Conservation (phyloP, 768 basidiomycete species). For the Lactarius indigo region DNA sequence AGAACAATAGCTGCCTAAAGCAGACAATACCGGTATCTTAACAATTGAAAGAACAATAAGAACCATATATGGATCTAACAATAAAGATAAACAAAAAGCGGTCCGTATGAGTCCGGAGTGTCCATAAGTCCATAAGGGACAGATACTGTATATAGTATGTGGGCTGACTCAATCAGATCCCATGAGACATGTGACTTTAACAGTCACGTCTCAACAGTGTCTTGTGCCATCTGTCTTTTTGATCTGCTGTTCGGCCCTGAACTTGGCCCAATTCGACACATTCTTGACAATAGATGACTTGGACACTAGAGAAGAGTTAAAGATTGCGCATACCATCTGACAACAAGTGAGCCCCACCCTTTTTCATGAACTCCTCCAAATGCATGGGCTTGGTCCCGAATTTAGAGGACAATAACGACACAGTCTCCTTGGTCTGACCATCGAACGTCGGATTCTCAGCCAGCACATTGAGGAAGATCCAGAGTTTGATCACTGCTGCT, state of each 20-base stretch:
- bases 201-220: no score
- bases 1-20: no score
- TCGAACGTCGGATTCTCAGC: conserved; percentile 99
- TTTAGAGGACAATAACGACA: conserved; percentile 82
- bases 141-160: no score
- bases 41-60: no score
- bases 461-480: conserved; percentile 93
- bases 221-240: conserved; percentile 97
- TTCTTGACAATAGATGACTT: conserved; percentile 91
- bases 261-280: conserved; percentile 93
- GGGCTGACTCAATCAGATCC: no score
- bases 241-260: conserved; percentile 92
- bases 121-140: no score
- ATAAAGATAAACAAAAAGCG: no score
- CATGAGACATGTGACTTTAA: no score
- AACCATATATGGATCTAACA: no score
- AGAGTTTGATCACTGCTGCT: conserved; percentile 86
- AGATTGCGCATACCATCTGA: conserved; percentile 3
- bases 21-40: no score
- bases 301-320: conserved; percentile 47
- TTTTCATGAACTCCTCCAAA: conserved; percentile 94
- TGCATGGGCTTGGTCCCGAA: conserved; percentile 85
- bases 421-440: conserved; percentile 96
- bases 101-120: no score
- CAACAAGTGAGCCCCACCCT: conserved; percentile 49